Evolutionary conservation across 495 filamentous ascomycete genomes (phyloP).

Genomic region (Cenococcum geophilum): DNA sequence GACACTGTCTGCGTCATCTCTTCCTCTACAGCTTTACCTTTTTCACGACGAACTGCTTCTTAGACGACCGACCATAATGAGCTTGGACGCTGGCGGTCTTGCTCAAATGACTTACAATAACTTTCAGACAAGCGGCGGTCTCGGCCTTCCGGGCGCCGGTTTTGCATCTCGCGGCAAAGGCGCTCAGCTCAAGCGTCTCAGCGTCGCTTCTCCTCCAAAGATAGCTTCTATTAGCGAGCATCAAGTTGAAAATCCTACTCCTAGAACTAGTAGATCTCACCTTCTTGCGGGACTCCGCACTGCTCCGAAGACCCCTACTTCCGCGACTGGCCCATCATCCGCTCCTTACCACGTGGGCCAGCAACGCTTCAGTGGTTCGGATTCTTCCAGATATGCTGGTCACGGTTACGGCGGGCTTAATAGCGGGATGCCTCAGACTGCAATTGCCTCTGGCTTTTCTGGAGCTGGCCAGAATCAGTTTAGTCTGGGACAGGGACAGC

Average conservation of each 20-base stretch:
- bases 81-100: conserved; percentile 98
- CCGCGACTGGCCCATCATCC: conserved; percentile 51
- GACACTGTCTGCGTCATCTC: conserved; percentile 17
- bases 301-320: conserved; percentile 71
- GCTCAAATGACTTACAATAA: conserved; percentile 95
- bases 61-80: conserved; percentile 45
- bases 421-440: conserved; percentile 55
- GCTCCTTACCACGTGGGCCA: conserved; percentile 53
- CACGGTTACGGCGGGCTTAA: conserved; percentile 38
- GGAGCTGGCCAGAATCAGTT: conserved; percentile 36
- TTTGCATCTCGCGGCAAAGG: conserved; percentile 80
- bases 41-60: neutral
- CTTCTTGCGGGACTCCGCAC: conserved; percentile 90
- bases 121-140: conserved; percentile 55
- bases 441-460: conserved; percentile 52
- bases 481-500: conserved; percentile 43
- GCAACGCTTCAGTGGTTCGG: conserved; percentile 43
- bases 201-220: conserved; percentile 52
- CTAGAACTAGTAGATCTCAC: conserved; percentile 89
- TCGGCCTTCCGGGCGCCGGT: conserved; percentile 69
- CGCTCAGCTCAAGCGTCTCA: conserved; percentile 78
- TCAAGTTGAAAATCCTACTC: conserved; percentile 61
- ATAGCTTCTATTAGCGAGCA: conserved; percentile 63
- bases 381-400: conserved; percentile 43
- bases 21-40: conserved; percentile 20